A percentile compares a stretch with the other conserved stretches of the same genome.
Evolutionary conservation across 2,329 filamentous ascomycete species (phyloP).

Genomic region (Colletotrichum chlorophyti): DNA sequence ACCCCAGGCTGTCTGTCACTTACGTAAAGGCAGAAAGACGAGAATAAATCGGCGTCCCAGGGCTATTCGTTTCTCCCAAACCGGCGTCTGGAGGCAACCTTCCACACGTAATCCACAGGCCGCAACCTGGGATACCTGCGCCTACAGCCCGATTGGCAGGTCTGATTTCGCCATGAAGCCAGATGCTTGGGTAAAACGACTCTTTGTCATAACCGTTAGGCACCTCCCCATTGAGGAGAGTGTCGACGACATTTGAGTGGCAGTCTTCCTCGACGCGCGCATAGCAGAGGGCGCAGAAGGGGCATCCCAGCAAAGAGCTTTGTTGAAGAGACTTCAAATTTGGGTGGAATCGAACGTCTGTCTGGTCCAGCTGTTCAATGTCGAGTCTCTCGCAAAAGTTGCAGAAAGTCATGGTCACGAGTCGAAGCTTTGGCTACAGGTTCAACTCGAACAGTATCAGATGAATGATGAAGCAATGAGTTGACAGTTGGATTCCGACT

Average conservation of each 20-base stretch:
- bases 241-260: background rate
- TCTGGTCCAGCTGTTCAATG: background rate
- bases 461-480: no score
- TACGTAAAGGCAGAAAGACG: background rate
- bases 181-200: background rate
- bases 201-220: background rate
- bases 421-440: no score
- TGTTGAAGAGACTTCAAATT: background rate
- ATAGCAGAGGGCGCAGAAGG: background rate
- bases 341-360: conserved; percentile 6
- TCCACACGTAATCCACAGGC: background rate
- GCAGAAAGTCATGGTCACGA: background rate
- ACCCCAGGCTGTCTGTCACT: no score
- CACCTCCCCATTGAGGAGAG: background rate
- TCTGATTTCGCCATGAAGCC: conserved; percentile 1
- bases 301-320: background rate
- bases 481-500: no score
- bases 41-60: background rate
- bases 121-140: background rate
- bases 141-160: background rate
- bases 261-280: background rate
- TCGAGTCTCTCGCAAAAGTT: background rate
- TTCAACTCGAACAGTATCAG: no score
- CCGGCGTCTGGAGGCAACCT: background rate
- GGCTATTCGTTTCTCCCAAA: background rate